Percentiles rank a stretch among this genome's conserved stretches.
Conservation (phyloP, 2,329 filamentous ascomycete genomes). For the Aspergillus ustus region DNA sequence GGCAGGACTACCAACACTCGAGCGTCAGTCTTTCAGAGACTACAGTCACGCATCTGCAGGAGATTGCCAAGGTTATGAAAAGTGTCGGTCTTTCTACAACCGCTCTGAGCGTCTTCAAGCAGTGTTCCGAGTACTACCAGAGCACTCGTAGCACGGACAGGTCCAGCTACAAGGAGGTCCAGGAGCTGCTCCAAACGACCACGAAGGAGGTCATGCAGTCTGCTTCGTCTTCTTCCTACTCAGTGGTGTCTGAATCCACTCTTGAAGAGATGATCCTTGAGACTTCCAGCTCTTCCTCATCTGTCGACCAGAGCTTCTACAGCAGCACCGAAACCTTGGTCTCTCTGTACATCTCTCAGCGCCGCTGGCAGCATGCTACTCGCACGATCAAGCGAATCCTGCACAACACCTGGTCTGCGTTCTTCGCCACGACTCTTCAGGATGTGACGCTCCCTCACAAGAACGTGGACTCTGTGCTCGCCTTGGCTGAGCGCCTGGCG, state of each 20-base stretch:
- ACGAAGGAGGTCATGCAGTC: slow-evolving; percentile 48
- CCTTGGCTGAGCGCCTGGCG: slow-evolving; percentile 53
- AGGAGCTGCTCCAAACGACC: slow-evolving; percentile 49
- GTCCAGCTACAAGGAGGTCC: slow-evolving; percentile 47
- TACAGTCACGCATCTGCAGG: slow-evolving; percentile 41
- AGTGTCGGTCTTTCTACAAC: slow-evolving; percentile 49
- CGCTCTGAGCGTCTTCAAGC: slow-evolving; percentile 56
- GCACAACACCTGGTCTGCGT: slow-evolving; percentile 51
- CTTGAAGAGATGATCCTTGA: slow-evolving; percentile 52
- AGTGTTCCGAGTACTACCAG: slow-evolving; percentile 48
- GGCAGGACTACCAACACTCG: slow-evolving; percentile 56
- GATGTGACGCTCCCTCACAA: slow-evolving; percentile 50
- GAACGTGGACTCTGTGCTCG: slow-evolving; percentile 52
- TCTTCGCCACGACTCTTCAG: slow-evolving; percentile 51
- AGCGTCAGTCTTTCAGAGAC: slow-evolving; percentile 47
- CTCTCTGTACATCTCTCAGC: slow-evolving; percentile 50
- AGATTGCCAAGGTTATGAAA: slow-evolving; percentile 53
- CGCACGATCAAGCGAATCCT: slow-evolving; percentile 52
- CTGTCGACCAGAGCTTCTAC: slow-evolving; percentile 47
- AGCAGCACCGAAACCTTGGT: slow-evolving; percentile 47
- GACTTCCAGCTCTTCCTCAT: slow-evolving; percentile 44
- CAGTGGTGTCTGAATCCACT: slow-evolving; percentile 46
- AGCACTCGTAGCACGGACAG: slow-evolving; percentile 40
- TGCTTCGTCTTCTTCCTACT: slow-evolving; percentile 38
- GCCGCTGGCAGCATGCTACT: slow-evolving; percentile 54